phyloP scores from a whole-genome alignment of 495 filamentous ascomycete genomes.

The Darksidea phi region DNA sequence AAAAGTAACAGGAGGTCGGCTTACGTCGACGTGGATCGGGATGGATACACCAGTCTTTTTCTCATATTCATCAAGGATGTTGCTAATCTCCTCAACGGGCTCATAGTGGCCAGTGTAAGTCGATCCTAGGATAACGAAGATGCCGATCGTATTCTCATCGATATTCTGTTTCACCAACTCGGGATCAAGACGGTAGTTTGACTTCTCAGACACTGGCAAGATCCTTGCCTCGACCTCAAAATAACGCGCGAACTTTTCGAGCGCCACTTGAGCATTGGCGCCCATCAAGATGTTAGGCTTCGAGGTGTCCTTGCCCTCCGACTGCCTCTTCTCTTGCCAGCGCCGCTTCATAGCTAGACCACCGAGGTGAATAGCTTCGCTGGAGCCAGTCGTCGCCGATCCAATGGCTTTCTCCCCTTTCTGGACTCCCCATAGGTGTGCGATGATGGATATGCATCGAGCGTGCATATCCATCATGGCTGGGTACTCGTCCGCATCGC shows the following conservation, averaged over 20 bases:
- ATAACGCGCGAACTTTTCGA: conserved; percentile 72
- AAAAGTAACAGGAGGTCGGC: not conserved
- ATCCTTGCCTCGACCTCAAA: conserved; percentile 76
- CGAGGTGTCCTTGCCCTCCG: conserved; percentile 59
- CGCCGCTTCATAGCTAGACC: conserved; percentile 76
- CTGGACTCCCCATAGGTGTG: conserved; percentile 66
- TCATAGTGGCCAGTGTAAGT: conserved; percentile 79
- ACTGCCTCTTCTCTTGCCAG: conserved; percentile 66
- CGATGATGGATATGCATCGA: conserved; percentile 68
- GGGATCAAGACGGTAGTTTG: conserved; percentile 62
- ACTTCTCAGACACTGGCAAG: conserved; percentile 63
- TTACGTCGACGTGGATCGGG: conserved; percentile 68
- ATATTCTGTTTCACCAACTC: conserved; percentile 63
- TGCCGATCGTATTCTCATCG: conserved; percentile 76
- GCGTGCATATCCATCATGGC: conserved; percentile 71
- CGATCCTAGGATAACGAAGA: conserved; percentile 71
- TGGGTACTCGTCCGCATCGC: conserved; percentile 74
- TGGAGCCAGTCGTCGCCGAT: conserved; percentile 69
- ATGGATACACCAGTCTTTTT: conserved; percentile 63
- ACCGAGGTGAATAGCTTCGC: conserved; percentile 72
- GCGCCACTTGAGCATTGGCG: conserved; percentile 71
- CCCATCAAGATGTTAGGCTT: conserved; percentile 78
- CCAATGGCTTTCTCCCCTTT: conserved; percentile 68
- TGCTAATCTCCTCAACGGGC: conserved; percentile 66
- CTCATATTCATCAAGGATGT: conserved; percentile 66